A percentile compares a stretch with the other conserved stretches of the same genome.
phyloP scores from a whole-genome alignment of 768 basidiomycete species.

The Phylloporus scabripes region DNA sequence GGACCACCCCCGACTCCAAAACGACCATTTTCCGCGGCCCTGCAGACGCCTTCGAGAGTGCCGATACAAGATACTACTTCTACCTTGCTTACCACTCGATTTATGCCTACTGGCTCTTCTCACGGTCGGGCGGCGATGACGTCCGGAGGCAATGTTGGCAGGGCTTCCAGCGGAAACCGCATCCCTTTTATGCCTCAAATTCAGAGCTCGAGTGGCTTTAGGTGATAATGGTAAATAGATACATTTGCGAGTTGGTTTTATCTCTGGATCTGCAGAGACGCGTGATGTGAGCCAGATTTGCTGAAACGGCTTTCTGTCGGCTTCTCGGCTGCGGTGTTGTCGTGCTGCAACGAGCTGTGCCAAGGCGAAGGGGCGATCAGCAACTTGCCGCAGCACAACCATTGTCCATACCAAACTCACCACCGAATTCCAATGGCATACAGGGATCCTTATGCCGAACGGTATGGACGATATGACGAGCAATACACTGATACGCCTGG shows the following conservation, averaged over 20 bases:
- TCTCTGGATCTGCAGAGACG: background rate
- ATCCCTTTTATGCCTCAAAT: conserved; percentile 43
- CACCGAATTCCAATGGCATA: conserved; percentile 38
- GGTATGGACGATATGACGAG: conserved; percentile 24
- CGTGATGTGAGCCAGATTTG: background rate
- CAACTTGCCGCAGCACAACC: conserved; percentile 20
- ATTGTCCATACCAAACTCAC: background rate
- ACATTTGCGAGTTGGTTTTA: background rate
- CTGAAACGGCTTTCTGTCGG: background rate
- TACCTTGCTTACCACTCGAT: conserved; percentile 28
- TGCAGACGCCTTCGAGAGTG: conserved; percentile 25
- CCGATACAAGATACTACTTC: conserved; percentile 13
- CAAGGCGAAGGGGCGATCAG: conserved; percentile 4
- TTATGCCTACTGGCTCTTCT: conserved; percentile 23
- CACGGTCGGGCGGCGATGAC: conserved; percentile 17
- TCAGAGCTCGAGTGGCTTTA: conserved; percentile 28
- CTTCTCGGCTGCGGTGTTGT: background rate
- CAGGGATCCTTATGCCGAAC: conserved; percentile 48
- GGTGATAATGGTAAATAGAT: conserved; percentile 18
- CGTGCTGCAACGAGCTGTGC: conserved; percentile 6
- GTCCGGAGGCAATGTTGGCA: conserved; percentile 2
- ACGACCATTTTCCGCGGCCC: conserved; percentile 22
- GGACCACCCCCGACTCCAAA: conserved; percentile 52
- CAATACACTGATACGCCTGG: conserved; percentile 33
- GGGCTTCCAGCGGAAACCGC: conserved; percentile 40